Base-by-base conservation (phyloP, 2,329 filamentous ascomycete species). In the Aspergillus pseudotamarii region DNA sequence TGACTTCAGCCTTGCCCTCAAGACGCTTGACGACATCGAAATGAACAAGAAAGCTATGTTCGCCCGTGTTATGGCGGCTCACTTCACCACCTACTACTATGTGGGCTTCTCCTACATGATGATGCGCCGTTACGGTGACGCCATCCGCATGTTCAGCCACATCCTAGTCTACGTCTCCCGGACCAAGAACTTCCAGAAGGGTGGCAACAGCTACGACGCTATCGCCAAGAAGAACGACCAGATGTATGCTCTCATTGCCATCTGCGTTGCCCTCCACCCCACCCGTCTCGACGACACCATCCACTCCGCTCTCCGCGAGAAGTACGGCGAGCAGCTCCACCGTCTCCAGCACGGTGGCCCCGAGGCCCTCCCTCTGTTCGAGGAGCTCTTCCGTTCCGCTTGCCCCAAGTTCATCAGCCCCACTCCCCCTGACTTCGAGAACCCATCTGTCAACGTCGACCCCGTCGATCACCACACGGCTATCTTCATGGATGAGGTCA, bases 11-110 rank as follows among this genome's bases (percentile, higher is more conserved):
- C 89, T 99, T 67, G 95, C 95, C 57, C 89, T 99, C 76, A 99
- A 98, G 89, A 99, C 95, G 41, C 91, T 99, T 70, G 95, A 99
- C 79, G 94, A 98, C 79, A 98, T 99, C 76, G 95, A 99, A 87
- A 89, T 99, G 75, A 99, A 98, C 87, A 99, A 99, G 87, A 98
- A 98, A 86, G 94, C 95, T 81, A 98, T 98, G 92, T 99, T 99
- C 79, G 94, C 95, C 67, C 92, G 95, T 70, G 95, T 99, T 79
- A 98, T 99, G 95, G 94, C 95, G 60, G 95, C 95, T 63, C 95
- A 99, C 85, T 98, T 98, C 85, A 97, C 94, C 71, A 99, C 95
- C 69, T 99, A 98, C 88, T 99, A 99, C 89, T 98, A 98, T 80
- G 94, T 99, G 67, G 95, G 95, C 72, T 99, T 99, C 89, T 96